Evolutionary conservation across 139 green algal species (phyloP).

Genomic region (Dunaliella sp.): DNA sequence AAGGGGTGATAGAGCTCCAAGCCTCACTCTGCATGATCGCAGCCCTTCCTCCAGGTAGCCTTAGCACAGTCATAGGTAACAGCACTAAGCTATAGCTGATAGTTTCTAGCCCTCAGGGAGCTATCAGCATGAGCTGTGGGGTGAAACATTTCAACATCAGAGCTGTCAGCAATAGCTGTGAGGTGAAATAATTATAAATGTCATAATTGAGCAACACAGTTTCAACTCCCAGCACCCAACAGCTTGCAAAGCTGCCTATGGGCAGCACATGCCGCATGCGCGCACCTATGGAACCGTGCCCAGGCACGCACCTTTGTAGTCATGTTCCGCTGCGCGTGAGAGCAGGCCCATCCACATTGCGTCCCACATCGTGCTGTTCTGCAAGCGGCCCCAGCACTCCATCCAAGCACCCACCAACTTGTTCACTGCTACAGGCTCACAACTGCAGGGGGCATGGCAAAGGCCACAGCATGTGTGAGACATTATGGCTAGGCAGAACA

Average conservation of each 20-base stretch:
- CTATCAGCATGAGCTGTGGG: too few relatives aligned
- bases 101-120: too few relatives aligned
- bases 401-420: constrained; percentile 60
- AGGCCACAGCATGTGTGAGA: neutral
- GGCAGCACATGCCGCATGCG: neutral
- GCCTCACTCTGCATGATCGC: too few relatives aligned
- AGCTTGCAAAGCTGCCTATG: neutral
- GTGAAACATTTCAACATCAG: too few relatives aligned
- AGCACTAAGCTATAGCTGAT: too few relatives aligned
- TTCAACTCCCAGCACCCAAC: too few relatives aligned
- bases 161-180: neutral
- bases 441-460: too few relatives aligned
- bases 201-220: neutral
- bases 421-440: constrained; percentile 25
- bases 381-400: constrained; percentile 42
- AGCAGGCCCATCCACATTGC: constrained; percentile 62
- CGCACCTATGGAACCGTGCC: neutral
- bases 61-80: too few relatives aligned
- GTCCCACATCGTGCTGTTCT: constrained; percentile 55
- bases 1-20: too few relatives aligned
- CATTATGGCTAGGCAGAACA: neutral
- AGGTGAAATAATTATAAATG: neutral
- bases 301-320: constrained; percentile 60
- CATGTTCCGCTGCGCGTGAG: constrained; percentile 68
- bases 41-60: too few relatives aligned